Conservation (phyloP, 768 basidiomycete genomes). For the Kwoniella bestiolae region DNA sequence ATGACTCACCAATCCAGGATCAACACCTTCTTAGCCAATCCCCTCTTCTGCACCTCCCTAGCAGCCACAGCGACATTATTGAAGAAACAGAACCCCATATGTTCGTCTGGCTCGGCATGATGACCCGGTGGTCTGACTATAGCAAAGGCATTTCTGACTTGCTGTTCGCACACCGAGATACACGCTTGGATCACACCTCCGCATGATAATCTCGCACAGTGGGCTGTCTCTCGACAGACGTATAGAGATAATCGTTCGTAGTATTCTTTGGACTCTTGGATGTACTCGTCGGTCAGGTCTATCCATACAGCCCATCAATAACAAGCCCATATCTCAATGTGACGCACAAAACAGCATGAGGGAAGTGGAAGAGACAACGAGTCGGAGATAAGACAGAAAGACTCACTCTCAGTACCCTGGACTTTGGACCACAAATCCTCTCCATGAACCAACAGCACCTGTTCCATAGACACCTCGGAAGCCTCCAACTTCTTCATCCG, state of each 20-base stretch:
- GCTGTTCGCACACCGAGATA: conserved; percentile 78
- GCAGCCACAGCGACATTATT: conserved; percentile 96
- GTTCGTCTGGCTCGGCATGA: conserved; percentile 96
- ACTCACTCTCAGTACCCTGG: conserved; percentile 77
- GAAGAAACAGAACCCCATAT: conserved; percentile 99
- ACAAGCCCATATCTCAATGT: not conserved
- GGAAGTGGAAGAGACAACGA: conserved; percentile 9
- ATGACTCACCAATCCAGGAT: conserved; percentile 90
- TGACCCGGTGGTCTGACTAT: conserved; percentile 97
- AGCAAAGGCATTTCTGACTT: conserved; percentile 84
- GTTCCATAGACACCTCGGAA: conserved; percentile 72
- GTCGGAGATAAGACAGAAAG: not conserved
- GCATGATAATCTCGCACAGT: conserved; percentile 83
- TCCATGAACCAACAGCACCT: conserved; percentile 86
- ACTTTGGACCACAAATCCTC: conserved; percentile 92
- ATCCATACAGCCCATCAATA: conserved; percentile 3
- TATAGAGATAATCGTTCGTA: conserved; percentile 93
- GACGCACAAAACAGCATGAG: conserved; percentile 1
- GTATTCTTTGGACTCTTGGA: conserved; percentile 73
- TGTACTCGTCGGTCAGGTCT: conserved; percentile 78
- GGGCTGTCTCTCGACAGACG: conserved; percentile 81
- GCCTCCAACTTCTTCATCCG: conserved; percentile 81
- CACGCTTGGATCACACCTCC: conserved; percentile 93
- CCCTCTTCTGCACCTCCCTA: conserved; percentile 73
- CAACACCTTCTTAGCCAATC: conserved; percentile 75